Base-by-base conservation (phyloP, 2,329 filamentous ascomycete genomes). In the Fusarium redolens region DNA sequence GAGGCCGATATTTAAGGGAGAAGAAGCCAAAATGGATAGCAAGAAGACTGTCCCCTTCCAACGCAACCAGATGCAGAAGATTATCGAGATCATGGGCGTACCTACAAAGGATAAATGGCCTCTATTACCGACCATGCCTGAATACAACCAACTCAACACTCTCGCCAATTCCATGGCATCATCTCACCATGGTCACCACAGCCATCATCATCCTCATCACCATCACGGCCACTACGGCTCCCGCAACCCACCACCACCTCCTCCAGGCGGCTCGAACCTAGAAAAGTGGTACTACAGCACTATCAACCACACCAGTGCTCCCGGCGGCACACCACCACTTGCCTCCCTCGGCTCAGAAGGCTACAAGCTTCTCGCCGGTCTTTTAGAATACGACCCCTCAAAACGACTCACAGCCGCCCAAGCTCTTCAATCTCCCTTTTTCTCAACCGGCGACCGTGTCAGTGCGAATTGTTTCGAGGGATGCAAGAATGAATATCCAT, bases 1-100 rank as follows among this genome's bases (percentile, higher is more conserved):
- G 7, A 89, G 96, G 2, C 96, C 96, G 0, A 98, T 99, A 61
- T 99, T 99, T 82, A 99, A 99, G 80, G 96, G 96, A 0, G 96
- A 99, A 79, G 96, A 99, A 82, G 96, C 96, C 20, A 99, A 99
- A 84, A 98, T 98, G 93, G 96, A 99, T 82, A 93, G 90, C 77
- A 99, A 99, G 83, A 98, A 98, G 84, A 96, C 93, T 1, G 95
- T 98, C 0, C 96, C 96, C 0, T 99, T 99, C 77, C 96, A 99
- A 82, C 90, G 95, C 18, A 98, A 98, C 78, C 96, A 99, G 84
- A 98, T 99, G 96, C 94, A 96, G 79, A 98, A 97, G 83, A 99
- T 99, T 76, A 94, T 97, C 41, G 96, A 99, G 79, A 95, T 99
- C 71, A 92, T 99, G 85, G 96, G 96, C 35, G 85, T 97, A 73